Percentiles rank a stretch among this genome's conserved stretches.
Evolutionary conservation across 1,139 yeast genomes (phyloP).

Genomic region (Scheffersomyces stambukii): DNA sequence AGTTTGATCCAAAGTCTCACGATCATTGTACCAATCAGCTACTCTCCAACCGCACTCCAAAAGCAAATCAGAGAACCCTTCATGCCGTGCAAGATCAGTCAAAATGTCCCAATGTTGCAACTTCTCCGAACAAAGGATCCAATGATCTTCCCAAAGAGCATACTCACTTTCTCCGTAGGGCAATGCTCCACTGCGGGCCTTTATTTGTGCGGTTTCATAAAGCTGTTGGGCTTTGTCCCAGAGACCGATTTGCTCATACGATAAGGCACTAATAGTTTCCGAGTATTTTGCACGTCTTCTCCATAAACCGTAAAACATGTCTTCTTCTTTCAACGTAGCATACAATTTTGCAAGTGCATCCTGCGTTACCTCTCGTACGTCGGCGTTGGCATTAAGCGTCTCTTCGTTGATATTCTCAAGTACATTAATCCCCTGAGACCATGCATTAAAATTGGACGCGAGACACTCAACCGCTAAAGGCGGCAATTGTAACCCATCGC

Average conservation of each 20-base stretch:
- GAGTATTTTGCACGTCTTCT: conserved; percentile 90
- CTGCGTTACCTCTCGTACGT: conserved; percentile 78
- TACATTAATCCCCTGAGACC: conserved; percentile 85
- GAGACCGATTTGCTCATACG: conserved; percentile 91
- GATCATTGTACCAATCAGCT: conserved; percentile 96
- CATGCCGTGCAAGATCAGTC: conserved; percentile 95
- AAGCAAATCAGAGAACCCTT: conserved; percentile 90
- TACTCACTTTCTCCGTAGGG: conserved; percentile 97
- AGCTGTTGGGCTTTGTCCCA: conserved; percentile 94
- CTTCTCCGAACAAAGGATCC: conserved; percentile 97
- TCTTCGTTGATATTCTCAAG: conserved; percentile 72
- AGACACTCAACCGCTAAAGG: conserved; percentile 91
- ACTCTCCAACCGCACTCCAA: conserved; percentile 99
- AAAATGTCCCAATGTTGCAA: conserved; percentile 97
- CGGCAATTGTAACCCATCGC: conserved; percentile 77
- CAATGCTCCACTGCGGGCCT: conserved; percentile 90
- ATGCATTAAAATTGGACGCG: conserved; percentile 82
- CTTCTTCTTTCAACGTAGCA: conserved; percentile 86
- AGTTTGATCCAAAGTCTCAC: conserved; percentile 91
- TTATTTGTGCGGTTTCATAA: conserved; percentile 96
- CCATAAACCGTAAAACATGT: conserved; percentile 98
- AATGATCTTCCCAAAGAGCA: conserved; percentile 96
- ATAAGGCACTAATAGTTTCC: conserved; percentile 88
- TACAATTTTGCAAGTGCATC: conserved; percentile 91
- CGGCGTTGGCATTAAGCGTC: conserved; percentile 63